Base-by-base conservation (phyloP, 192 early-diverging fungal genomes). In the Umbelopsis ramanniana region DNA sequence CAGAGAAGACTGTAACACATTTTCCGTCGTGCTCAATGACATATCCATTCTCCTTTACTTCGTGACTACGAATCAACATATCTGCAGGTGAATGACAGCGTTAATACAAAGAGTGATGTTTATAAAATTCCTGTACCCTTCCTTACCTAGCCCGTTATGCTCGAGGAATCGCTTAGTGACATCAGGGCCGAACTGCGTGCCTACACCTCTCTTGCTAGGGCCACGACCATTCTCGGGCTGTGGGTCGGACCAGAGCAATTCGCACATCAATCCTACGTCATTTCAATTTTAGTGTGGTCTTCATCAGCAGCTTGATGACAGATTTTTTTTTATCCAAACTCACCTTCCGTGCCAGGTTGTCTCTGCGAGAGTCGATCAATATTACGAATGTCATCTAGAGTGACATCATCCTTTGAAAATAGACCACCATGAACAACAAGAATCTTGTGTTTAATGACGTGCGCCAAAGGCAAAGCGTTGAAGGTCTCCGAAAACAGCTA, bases 161-260 rank as follows among this genome's bases (percentile, higher is more conserved):
- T 92, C 86, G 77, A 92, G 92, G 79, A 99, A 99, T 63, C 86
- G 85, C 71, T 94, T 88, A 10, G 98, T 99, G 53, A 99, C 92
- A 77, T 99, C 98, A 1, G 97, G 98, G 17, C 98, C 98, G 78
- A 97, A 99, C 83, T 98, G 94, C 68, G 95, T 89, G 57, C 95
- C 98, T 0, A 95, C 93, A 46, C 98, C 98, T 53, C 98, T 89
- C 79, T 96, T 97, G 81, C 86, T 93, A 60, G 93, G 91, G n/a
- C 87, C 84, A 45, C 95, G 89, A 22, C 98, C 98, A 8, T 87
- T 87, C 55, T 85, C 74, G 38, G 83, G 75, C 82, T 96, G 95
- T 72, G 98, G 98, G 82, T 99, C 98, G 15, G 96, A 95, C 98
- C 98, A 99, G 45, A 99, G 84, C 43, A 98, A 81, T 73, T 99